Percentiles rank a stretch among this genome's conserved stretches.
phyloP scores from a whole-genome alignment of 2,329 filamentous ascomycete species.

The Aureobasidium sp. region DNA sequence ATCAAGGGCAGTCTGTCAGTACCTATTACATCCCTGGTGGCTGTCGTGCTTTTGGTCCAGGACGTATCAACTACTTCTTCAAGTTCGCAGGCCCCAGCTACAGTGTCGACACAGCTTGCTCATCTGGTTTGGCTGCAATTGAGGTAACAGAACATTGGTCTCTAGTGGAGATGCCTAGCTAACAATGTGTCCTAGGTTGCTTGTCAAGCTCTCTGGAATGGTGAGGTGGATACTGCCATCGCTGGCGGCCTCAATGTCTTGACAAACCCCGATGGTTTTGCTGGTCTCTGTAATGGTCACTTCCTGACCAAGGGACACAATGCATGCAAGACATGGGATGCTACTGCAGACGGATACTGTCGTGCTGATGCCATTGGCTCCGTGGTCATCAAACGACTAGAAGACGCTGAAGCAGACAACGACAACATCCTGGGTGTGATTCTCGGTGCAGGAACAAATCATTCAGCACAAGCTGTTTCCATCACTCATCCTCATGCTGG shows the following conservation, averaged over 20 bases:
- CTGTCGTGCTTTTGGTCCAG: slow-evolving; percentile 52
- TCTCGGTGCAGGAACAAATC: slow-evolving; percentile 19
- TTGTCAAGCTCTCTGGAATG: slow-evolving; percentile 22
- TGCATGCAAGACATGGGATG: slow-evolving; percentile 21
- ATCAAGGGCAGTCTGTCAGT: slow-evolving; percentile 62
- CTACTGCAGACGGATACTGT: slow-evolving; percentile 24
- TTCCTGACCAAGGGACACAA: slow-evolving; percentile 17
- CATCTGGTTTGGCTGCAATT: slow-evolving; percentile 19
- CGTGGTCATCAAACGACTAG: slow-evolving; percentile 24
- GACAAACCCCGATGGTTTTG: slow-evolving; percentile 20
- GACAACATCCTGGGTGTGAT: slow-evolving; percentile 25
- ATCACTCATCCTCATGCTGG: slow-evolving; percentile 22
- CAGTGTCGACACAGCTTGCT: slow-evolving; percentile 25
- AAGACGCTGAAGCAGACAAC: slow-evolving; percentile 26
- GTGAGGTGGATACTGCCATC: slow-evolving; percentile 23
- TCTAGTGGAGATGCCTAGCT: too few species aligned
- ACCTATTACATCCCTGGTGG: slow-evolving; percentile 59
- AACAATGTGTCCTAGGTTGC: slow-evolving; percentile 7
- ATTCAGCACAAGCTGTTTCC: slow-evolving; percentile 20
- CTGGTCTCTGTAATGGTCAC: slow-evolving; percentile 21
- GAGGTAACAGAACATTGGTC: background rate
- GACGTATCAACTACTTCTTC: slow-evolving; percentile 68
- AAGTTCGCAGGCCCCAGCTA: slow-evolving; percentile 58
- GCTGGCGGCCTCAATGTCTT: slow-evolving; percentile 23
- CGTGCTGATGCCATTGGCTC: slow-evolving; percentile 21